Percentiles rank a stretch among this genome's conserved stretches.
phyloP scores from a whole-genome alignment of 2,329 filamentous ascomycete species.

The Chaetomiaceae sp. region DNA sequence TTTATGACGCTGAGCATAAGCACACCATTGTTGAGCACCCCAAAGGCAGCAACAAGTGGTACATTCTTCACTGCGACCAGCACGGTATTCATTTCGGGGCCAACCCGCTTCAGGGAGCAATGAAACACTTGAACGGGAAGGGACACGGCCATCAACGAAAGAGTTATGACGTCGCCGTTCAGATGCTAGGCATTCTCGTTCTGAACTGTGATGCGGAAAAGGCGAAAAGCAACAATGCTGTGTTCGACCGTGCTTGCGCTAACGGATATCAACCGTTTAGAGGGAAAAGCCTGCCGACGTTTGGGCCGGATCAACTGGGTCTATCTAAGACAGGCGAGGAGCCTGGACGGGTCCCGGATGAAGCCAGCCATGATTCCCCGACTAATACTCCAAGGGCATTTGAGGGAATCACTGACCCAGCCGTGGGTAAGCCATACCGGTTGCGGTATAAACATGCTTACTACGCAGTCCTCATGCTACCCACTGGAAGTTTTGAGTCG shows the following conservation, averaged over 20 bases:
- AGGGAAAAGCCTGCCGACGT: too few relatives aligned
- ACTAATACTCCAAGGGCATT: not conserved
- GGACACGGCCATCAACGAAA: not conserved
- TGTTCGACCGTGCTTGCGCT: not conserved
- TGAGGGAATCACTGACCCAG: not conserved
- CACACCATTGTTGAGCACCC: not conserved
- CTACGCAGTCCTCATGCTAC: not conserved
- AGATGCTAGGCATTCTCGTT: not conserved
- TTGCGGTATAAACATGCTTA: not conserved
- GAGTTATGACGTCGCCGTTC: not conserved
- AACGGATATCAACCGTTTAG: not conserved
- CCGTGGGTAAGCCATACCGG: not conserved
- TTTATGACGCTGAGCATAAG: not conserved
- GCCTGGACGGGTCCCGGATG: not conserved
- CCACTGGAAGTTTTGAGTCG: not conserved
- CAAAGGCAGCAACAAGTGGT: not conserved
- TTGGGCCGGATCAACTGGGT: not conserved
- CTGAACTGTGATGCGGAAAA: not conserved
- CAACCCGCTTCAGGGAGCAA: not conserved
- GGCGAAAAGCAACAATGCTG: not conserved
- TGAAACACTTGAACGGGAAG: not conserved
- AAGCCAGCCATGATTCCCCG: not conserved
- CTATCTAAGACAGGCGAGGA: not conserved
- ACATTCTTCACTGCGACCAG: not conserved
- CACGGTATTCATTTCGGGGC: not conserved